Conservation (phyloP, 495 filamentous ascomycete genomes). For the Annulohypoxylon bovei region DNA sequence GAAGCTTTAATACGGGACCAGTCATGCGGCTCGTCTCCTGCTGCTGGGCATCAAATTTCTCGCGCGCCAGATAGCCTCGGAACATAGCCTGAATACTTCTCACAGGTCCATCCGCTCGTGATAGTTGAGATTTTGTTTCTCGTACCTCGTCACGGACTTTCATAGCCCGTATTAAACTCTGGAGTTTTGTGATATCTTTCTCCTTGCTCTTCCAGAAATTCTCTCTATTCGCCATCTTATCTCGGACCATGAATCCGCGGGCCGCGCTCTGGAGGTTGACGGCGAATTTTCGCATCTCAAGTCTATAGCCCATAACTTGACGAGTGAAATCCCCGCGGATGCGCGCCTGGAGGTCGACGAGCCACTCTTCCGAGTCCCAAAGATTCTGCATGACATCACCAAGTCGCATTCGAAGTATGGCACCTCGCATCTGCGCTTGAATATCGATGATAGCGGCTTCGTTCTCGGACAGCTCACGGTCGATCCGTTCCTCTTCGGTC, state of each 20-base stretch:
- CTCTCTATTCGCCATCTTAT: slow-evolving; percentile 67
- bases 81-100: slow-evolving; percentile 76
- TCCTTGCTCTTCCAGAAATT: slow-evolving; percentile 76
- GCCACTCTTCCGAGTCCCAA: slow-evolving; percentile 85
- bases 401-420: slow-evolving; percentile 77
- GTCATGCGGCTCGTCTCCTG: slow-evolving; percentile 59
- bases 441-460: slow-evolving; percentile 77
- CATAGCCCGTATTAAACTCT: slow-evolving; percentile 81
- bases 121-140: slow-evolving; percentile 69
- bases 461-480: slow-evolving; percentile 82
- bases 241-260: slow-evolving; percentile 81
- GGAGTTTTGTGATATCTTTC: slow-evolving; percentile 77
- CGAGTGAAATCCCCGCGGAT: slow-evolving; percentile 76
- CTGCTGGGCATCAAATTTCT: slow-evolving; percentile 61
- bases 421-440: slow-evolving; percentile 87
- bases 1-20: slow-evolving; percentile 59
- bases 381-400: slow-evolving; percentile 85
- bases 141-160: slow-evolving; percentile 77
- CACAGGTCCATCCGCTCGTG: slow-evolving; percentile 65
- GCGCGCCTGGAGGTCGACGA: slow-evolving; percentile 83
- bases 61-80: slow-evolving; percentile 66
- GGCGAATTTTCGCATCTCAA: slow-evolving; percentile 82
- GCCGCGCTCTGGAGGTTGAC: slow-evolving; percentile 78
- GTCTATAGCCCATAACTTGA: slow-evolving; percentile 79
- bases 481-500: slow-evolving; percentile 87